Evolutionary conservation across 2,329 filamentous ascomycete genomes (phyloP).

Genomic region (Neophaeococcomyces aloes): DNA sequence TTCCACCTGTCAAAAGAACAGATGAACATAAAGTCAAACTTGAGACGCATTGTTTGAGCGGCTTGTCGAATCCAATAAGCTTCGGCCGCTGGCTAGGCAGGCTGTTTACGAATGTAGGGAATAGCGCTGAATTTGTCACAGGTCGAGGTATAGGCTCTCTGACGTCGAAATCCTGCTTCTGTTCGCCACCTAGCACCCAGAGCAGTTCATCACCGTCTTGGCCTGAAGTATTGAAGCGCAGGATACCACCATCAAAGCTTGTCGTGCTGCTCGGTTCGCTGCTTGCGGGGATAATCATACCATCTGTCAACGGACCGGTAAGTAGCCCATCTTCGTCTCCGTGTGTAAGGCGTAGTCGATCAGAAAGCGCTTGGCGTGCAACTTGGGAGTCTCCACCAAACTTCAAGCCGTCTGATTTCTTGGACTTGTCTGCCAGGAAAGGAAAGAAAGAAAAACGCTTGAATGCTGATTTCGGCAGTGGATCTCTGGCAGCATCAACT

Average conservation of each 20-base stretch:
- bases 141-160: constrained; percentile 62
- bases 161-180: constrained; percentile 62
- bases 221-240: constrained; percentile 60
- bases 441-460: constrained; percentile 69
- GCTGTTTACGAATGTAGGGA: constrained; percentile 43
- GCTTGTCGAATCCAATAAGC: constrained; percentile 73
- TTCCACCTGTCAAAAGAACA: constrained; percentile 74
- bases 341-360: constrained; percentile 56
- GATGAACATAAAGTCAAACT: constrained; percentile 80
- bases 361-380: constrained; percentile 62
- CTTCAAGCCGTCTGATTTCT: constrained; percentile 56
- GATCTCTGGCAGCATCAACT: constrained; percentile 68
- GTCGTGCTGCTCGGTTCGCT: constrained; percentile 44
- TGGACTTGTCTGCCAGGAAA: constrained; percentile 51
- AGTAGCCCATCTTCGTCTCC: constrained; percentile 54
- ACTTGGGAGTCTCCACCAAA: constrained; percentile 82
- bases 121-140: constrained; percentile 34
- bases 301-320: constrained; percentile 78
- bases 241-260: constrained; percentile 72
- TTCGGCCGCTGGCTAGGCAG: constrained; percentile 45
- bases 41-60: constrained; percentile 61
- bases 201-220: constrained; percentile 25
- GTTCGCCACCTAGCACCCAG: constrained; percentile 72
- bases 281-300: constrained; percentile 60
- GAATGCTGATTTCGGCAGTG: constrained; percentile 55